phyloP scores from a whole-genome alignment of 176 grass and related monocot genomes.

The Zoysia japonica region DNA sequence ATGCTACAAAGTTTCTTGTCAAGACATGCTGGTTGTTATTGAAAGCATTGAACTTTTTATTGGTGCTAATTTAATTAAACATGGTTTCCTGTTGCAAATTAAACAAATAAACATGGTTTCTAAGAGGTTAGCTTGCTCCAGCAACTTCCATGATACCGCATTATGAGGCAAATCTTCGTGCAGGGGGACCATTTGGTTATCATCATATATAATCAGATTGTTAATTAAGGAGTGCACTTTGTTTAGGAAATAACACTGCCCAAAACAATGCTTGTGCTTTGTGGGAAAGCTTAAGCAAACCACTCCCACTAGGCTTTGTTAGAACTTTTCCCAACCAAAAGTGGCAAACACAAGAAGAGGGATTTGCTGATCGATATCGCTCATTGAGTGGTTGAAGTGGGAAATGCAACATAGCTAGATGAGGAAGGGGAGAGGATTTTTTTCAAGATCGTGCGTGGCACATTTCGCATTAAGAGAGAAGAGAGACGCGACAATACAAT shows the following conservation, averaged over 20 bases:
- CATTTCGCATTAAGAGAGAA: no score
- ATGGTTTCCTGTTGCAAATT: background rate
- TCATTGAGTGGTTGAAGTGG: background rate
- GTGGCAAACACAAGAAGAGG: slow-evolving; percentile 15
- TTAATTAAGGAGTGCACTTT: slow-evolving; percentile 11
- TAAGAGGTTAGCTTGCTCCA: slow-evolving; percentile 25
- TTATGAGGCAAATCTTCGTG: slow-evolving; percentile 23
- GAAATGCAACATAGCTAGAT: background rate
- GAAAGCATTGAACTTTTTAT: slow-evolving; percentile 19
- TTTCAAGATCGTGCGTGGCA: no score
- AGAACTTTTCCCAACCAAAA: slow-evolving; percentile 52
- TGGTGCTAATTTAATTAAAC: background rate
- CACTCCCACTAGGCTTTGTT: slow-evolving; percentile 54
- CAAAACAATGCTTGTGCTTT: background rate
- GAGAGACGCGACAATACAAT: no score
- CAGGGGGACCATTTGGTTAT: slow-evolving; percentile 18
- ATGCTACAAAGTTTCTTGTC: no score
- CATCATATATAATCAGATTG: background rate
- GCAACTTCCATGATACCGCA: slow-evolving; percentile 34
- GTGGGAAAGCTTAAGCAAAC: slow-evolving; percentile 44
- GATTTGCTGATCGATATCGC: slow-evolving; percentile 29
- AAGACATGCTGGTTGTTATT: slow-evolving; percentile 18
- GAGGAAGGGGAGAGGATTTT: background rate
- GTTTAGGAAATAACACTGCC: slow-evolving; percentile 20
- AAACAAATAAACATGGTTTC: background rate